Evolutionary conservation across 2,329 filamentous ascomycete genomes (phyloP).

Genomic region (Alternaria incomplexa): DNA sequence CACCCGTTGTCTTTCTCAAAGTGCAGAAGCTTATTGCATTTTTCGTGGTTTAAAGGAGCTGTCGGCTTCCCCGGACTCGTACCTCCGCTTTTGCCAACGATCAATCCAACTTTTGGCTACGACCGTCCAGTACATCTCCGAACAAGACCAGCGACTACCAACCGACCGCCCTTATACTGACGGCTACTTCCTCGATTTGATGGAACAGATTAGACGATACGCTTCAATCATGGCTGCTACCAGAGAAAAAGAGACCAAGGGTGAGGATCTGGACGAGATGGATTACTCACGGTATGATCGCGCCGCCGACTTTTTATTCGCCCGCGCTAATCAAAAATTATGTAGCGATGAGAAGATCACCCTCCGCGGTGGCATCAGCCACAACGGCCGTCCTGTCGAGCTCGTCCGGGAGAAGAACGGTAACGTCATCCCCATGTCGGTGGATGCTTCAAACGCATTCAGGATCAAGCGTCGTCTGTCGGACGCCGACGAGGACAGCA

Average conservation of each 20-base stretch:
- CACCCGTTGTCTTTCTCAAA: constrained; percentile 58
- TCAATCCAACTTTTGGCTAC: constrained; percentile 90
- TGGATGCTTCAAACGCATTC: constrained; percentile 63
- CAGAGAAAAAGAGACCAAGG: constrained; percentile 69
- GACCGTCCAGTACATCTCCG: constrained; percentile 83
- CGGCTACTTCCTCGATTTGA: constrained; percentile 95
- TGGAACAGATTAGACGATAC: constrained; percentile 91
- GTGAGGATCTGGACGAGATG: constrained; percentile 59
- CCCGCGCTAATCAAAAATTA: constrained; percentile 28
- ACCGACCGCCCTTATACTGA: constrained; percentile 90
- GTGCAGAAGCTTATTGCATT: constrained; percentile 72
- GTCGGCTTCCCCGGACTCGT: constrained; percentile 71
- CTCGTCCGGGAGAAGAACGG: constrained; percentile 82
- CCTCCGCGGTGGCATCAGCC: constrained; percentile 79
- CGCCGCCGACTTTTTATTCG: constrained; percentile 28
- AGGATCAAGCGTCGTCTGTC: constrained; percentile 62
- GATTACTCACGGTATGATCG: constrained; percentile 55
- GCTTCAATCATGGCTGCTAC: constrained; percentile 80
- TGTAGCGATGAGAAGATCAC: constrained; percentile 73
- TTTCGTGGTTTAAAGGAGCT: constrained; percentile 72
- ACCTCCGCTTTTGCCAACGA: constrained; percentile 87
- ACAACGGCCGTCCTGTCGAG: constrained; percentile 83
- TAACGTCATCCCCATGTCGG: constrained; percentile 75
- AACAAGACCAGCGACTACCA: constrained; percentile 83
- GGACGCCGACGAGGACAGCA: constrained; percentile 60